phyloP scores from a whole-genome alignment of 495 filamentous ascomycete species.

The Talaromyces liani region DNA sequence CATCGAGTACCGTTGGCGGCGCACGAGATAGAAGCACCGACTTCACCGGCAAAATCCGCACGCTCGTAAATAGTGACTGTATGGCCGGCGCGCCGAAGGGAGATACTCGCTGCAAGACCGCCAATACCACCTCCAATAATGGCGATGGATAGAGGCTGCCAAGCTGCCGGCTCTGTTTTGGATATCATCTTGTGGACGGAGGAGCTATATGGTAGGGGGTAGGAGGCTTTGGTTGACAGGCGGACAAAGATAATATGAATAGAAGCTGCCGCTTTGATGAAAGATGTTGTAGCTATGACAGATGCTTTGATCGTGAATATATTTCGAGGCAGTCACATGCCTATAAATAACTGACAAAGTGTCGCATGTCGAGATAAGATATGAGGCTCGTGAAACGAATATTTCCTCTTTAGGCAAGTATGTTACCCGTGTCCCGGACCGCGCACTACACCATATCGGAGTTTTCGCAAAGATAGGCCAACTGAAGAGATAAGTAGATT shows the following conservation, averaged over 20 bases:
- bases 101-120: slow-evolving; percentile 59
- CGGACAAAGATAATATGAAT: not conserved
- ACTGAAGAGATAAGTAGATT: not conserved
- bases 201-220: not conserved
- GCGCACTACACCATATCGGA: not conserved
- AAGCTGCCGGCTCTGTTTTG: slow-evolving; percentile 9
- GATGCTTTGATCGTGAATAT: not conserved
- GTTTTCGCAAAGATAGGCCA: not conserved
- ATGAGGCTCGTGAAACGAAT: not conserved
- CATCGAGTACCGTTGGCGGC: slow-evolving; percentile 39
- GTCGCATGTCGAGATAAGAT: not conserved
- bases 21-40: slow-evolving; percentile 36
- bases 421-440: slow-evolving; percentile 2
- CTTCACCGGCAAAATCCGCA: slow-evolving; percentile 34
- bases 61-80: slow-evolving; percentile 43
- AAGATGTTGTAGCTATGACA: not conserved
- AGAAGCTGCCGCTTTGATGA: not conserved
- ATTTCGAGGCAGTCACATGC: not conserved
- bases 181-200: not conserved
- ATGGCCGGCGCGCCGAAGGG: slow-evolving; percentile 57
- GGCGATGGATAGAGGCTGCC: slow-evolving; percentile 37
- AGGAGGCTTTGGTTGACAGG: too few relatives aligned
- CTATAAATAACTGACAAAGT: not conserved
- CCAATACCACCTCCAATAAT: slow-evolving; percentile 64
- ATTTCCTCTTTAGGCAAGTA: slow-evolving; percentile 3